Evolutionary conservation across 495 filamentous ascomycete species (phyloP), one percentile per base, ranked within the genome.

Genomic region (Amphirosellinia nigrospora): DNA sequence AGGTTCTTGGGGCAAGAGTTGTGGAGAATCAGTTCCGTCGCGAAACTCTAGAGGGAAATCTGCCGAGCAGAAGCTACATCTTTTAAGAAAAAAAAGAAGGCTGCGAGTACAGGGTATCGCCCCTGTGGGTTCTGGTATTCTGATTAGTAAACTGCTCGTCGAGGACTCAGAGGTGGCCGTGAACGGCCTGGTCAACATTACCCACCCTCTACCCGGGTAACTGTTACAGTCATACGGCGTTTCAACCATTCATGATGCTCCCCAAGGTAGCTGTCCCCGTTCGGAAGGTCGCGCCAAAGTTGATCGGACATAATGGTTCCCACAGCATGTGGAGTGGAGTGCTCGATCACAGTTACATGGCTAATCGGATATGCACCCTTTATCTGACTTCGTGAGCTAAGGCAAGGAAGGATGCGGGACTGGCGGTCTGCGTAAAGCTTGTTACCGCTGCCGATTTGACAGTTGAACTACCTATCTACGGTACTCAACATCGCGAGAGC

Each of bases 121-220:
- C 39, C 38, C 21, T 62, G 59, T 45, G 36, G 36, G 21, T 61
- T 9, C 19, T 38, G 58, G 11, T 15, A 10, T 53, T 30, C 39
- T n/a, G 59, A 62, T 62, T 62, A 62, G 59, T 62, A 62, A 62
- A 45, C 30, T 4, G 28, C 38, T 32, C n/a, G 32, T 41, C 26
- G 30, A 45, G 39, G 59, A 26, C 41, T 39, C n/a, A n/a, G n/a
- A 28, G 34, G 5, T 19, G 28, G 32, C 55, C 32, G n/a, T 58
- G 55, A 36, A 58, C 19, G n/a, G n/a, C n/a, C n/a, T 32, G 30
- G 55, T 19, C 13, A 64, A 10, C 36, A 28, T 19, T 46, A 45
- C 38, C 41, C 41, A 36, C 61, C 30, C 30, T 36, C n/a, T 16
- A 21, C 16, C 30, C 61, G 9, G 16, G 21, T 2, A 8, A 28